Conservation (phyloP, 2,329 filamentous ascomycete species). For the Dactylellina leptospora region DNA sequence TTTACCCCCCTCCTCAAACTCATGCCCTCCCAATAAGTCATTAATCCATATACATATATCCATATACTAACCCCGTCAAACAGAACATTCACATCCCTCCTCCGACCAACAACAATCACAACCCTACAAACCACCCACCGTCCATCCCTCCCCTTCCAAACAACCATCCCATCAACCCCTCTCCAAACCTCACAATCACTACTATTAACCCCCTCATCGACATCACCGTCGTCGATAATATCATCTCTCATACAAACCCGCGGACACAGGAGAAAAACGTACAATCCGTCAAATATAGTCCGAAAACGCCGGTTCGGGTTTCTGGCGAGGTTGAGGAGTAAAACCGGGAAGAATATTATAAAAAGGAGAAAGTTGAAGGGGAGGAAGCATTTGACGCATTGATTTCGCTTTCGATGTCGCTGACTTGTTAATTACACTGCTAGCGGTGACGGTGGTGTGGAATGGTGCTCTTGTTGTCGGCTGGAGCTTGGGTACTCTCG, state of each 20-base stretch:
- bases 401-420: background rate
- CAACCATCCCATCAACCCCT: slow-evolving; percentile 6
- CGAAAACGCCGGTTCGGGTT: slow-evolving; percentile 71
- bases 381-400: slow-evolving; percentile 58
- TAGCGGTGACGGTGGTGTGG: too few species aligned
- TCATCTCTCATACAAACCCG: slow-evolving; percentile 21
- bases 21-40: background rate
- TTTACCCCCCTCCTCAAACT: background rate
- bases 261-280: slow-evolving; percentile 42
- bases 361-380: slow-evolving; percentile 67
- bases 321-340: slow-evolving; percentile 65
- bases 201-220: background rate
- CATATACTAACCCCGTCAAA: background rate
- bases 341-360: slow-evolving; percentile 67
- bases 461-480: too few species aligned
- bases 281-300: slow-evolving; percentile 58
- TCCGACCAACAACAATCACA: slow-evolving; percentile 7
- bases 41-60: background rate
- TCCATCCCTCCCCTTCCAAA: background rate
- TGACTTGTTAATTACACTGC: background rate
- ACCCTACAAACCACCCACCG: background rate
- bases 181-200: background rate
- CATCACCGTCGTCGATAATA: background rate
- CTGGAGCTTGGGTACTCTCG: too few species aligned
- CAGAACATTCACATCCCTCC: slow-evolving; percentile 51